Percentiles rank a stretch among this genome's conserved stretches.
Conservation (phyloP, 192 early-diverging fungal genomes). For the Podila horticola region DNA sequence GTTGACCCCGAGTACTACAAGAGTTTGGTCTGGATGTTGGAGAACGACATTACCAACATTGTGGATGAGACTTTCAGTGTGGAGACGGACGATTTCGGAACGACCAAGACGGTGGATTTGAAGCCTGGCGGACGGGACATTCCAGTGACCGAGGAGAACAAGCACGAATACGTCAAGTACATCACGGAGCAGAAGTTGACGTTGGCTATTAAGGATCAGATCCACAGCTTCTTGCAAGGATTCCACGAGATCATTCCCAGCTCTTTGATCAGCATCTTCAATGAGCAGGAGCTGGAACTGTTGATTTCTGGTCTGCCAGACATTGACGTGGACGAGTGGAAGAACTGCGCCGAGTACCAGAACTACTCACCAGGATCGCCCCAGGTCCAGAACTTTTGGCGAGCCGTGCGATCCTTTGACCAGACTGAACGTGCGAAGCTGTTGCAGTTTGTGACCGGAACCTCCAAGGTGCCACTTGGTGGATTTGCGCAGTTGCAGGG, state of each 20-base stretch:
- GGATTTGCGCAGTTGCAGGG: slow-evolving; percentile 95
- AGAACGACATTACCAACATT: slow-evolving; percentile 96
- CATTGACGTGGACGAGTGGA: slow-evolving; percentile 99
- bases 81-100: slow-evolving; percentile 95
- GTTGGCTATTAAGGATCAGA: slow-evolving; percentile 94
- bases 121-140: slow-evolving; percentile 89
- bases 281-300: slow-evolving; percentile 98
- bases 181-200: slow-evolving; percentile 94
- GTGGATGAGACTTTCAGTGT: slow-evolving; percentile 95
- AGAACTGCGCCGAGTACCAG: slow-evolving; percentile 97
- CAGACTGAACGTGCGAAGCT: slow-evolving; percentile 98
- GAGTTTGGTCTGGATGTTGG: slow-evolving; percentile 96
- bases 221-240: slow-evolving; percentile 90
- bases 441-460: slow-evolving; percentile 97
- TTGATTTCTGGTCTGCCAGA: slow-evolving; percentile 98
- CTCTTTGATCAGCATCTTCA: slow-evolving; percentile 95
- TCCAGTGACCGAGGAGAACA: slow-evolving; percentile 94
- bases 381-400: slow-evolving; percentile 99
- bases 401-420: slow-evolving; percentile 95
- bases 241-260: slow-evolving; percentile 97
- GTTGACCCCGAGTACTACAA: slow-evolving; percentile 98
- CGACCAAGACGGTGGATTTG: slow-evolving; percentile 85
- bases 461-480: slow-evolving; percentile 97
- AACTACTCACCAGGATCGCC: slow-evolving; percentile 86
- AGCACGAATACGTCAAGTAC: slow-evolving; percentile 94